Evolutionary conservation across 1,139 yeast species (phyloP).

Genomic region (Scheffersomyces cryptocercus): DNA sequence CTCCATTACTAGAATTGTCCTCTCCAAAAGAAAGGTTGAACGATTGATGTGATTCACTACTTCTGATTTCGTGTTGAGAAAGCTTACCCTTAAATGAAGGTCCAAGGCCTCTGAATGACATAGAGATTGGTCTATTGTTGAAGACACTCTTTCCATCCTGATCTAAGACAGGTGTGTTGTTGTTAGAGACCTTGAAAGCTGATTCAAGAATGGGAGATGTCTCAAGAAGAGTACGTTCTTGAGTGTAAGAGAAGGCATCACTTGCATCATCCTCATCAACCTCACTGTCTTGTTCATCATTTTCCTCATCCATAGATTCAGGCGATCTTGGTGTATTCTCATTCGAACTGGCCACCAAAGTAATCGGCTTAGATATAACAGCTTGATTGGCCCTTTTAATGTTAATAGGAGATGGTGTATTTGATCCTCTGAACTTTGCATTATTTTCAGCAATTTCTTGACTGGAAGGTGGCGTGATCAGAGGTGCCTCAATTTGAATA

Average conservation of each 20-base stretch:
- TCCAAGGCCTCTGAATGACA: conserved; percentile 66
- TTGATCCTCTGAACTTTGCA: neutral
- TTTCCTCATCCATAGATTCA: conserved; percentile 6
- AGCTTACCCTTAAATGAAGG: conserved; percentile 50
- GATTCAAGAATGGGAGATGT: conserved; percentile 26
- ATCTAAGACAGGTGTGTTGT: conserved; percentile 9
- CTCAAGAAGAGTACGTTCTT: conserved; percentile 8
- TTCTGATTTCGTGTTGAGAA: conserved; percentile 29
- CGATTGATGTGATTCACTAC: conserved; percentile 46
- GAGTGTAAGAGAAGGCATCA: neutral
- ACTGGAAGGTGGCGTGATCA: conserved; percentile 9
- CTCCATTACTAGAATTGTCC: conserved; percentile 12
- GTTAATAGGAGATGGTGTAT: conserved; percentile 6
- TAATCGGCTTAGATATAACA: neutral
- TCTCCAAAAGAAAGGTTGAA: conserved; percentile 42
- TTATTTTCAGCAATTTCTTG: conserved; percentile 5
- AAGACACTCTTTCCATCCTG: conserved; percentile 13
- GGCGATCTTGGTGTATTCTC: conserved; percentile 12
- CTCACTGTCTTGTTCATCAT: conserved; percentile 1
- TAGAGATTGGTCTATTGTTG: conserved; percentile 56
- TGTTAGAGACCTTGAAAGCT: conserved; percentile 12
- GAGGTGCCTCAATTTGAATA: neutral
- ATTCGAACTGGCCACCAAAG: neutral
- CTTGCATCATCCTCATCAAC: neutral
- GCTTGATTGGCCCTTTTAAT: neutral